These are phyloP conservation scores for Ceratocystis cubensis DNA, from an alignment of 2,329 filamentous ascomycete genomes.

Conservation along the genomic window DNA sequence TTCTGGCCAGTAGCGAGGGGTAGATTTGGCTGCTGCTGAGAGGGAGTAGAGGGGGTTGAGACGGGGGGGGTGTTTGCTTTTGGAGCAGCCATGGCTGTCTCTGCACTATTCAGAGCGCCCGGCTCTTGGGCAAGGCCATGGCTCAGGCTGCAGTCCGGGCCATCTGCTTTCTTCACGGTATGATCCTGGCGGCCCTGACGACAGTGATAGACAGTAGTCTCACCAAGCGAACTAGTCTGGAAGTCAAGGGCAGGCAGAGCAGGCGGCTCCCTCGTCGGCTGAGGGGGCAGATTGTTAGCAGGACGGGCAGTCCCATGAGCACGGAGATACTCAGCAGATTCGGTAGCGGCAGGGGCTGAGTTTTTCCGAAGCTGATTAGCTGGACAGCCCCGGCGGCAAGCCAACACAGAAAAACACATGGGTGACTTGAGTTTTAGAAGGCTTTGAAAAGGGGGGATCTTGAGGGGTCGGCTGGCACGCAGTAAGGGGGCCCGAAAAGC, in stretches of 20 bases:
- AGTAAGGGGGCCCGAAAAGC: neutral
- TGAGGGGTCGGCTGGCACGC: neutral
- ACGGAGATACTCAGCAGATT: neutral
- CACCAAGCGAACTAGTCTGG: neutral
- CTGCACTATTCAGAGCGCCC: neutral
- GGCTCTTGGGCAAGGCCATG: neutral
- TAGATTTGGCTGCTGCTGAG: neutral
- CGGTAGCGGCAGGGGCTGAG: neutral
- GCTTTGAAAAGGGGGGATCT: no score
- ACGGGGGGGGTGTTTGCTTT: neutral
- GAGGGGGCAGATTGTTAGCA: neutral
- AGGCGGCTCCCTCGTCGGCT: slow-evolving; percentile 3
- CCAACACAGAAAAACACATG: slow-evolving; percentile 11
- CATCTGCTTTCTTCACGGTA: neutral
- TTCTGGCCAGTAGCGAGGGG: neutral
- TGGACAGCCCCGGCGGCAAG: slow-evolving; percentile 10
- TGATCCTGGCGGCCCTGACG: neutral
- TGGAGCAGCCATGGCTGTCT: neutral
- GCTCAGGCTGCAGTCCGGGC: neutral
- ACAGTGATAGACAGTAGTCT: neutral
- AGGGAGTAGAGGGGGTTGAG: no score
- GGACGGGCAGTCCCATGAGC: neutral
- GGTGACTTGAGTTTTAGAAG: no score
- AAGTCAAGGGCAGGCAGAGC: slow-evolving; percentile 13
- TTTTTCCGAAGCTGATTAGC: neutral